phyloP scores from a whole-genome alignment of 2,329 filamentous ascomycete genomes.

The Fusarium newnesense region DNA sequence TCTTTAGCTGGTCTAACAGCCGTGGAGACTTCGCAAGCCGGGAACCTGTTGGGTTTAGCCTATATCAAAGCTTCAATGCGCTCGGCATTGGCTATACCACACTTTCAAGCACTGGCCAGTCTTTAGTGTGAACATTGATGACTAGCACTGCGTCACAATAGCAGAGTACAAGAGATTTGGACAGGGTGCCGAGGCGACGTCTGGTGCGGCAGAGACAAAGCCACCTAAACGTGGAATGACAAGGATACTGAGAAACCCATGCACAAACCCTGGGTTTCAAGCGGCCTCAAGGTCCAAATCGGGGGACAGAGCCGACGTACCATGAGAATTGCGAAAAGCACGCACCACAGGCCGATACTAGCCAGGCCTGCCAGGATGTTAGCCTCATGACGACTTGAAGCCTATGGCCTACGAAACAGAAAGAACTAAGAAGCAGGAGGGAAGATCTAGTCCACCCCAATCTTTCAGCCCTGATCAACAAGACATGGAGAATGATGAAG shows the following conservation, averaged over 20 bases:
- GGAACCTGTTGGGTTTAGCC: constrained; percentile 19
- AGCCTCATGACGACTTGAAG: constrained; percentile 31
- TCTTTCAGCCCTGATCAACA: constrained; percentile 14
- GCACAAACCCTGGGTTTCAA: constrained; percentile 24
- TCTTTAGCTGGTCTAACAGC: constrained; percentile 6
- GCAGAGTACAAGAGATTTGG: constrained; percentile 16
- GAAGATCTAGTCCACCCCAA: constrained; percentile 4
- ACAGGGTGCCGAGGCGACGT: constrained; percentile 32
- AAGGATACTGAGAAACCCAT: constrained; percentile 33
- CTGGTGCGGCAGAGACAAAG: constrained; percentile 26
- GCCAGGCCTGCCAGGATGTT: constrained; percentile 26
- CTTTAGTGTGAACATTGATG: constrained; percentile 33
- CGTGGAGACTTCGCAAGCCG: constrained; percentile 25
- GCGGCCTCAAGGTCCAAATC: constrained; percentile 39
- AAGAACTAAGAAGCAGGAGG: neutral
- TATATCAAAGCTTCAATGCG: constrained; percentile 15
- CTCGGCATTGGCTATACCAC: constrained; percentile 18
- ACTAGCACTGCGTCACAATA: constrained; percentile 22
- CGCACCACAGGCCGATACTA: constrained; percentile 35
- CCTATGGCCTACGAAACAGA: neutral
- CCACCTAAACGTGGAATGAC: constrained; percentile 31
- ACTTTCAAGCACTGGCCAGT: constrained; percentile 18
- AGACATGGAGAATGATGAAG: constrained; percentile 14
- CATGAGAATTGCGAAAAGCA: constrained; percentile 30
- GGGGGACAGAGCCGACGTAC: constrained; percentile 31